phyloP scores from a whole-genome alignment of 257 asterid species.

The Solanum tacnaense region DNA sequence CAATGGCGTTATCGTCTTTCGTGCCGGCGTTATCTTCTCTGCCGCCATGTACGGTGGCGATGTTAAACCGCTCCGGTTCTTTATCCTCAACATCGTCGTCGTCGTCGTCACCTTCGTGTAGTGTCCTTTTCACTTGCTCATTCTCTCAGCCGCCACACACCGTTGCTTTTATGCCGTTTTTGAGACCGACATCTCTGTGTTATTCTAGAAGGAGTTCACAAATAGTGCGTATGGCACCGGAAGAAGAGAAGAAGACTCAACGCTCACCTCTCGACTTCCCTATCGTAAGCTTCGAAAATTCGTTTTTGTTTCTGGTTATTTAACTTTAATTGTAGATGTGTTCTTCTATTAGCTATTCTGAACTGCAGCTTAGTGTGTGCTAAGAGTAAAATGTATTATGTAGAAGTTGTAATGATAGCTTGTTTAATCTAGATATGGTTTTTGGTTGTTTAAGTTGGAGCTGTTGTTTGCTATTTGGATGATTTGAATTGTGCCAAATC shows the following conservation, averaged over 20 bases:
- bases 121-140: constrained; percentile 4
- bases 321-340: background rate
- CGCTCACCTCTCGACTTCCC: constrained; percentile 92
- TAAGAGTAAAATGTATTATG: background rate
- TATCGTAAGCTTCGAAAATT: constrained; percentile 27
- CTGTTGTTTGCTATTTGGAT: background rate
- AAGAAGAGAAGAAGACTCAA: constrained; percentile 89
- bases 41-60: constrained; percentile 19
- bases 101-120: constrained; percentile 19
- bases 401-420: background rate
- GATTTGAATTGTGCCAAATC: background rate
- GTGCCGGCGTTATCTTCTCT: constrained; percentile 22
- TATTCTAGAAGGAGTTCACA: constrained; percentile 32
- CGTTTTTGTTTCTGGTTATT: background rate
- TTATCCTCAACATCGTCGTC: constrained; percentile 13
- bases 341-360: background rate
- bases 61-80: background rate
- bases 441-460: background rate
- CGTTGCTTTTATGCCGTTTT: constrained; percentile 10
- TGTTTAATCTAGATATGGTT: background rate
- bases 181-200: background rate
- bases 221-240: constrained; percentile 86
- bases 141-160: constrained; percentile 7
- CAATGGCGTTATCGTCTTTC: constrained; percentile 37
- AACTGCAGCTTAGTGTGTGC: background rate